Evolutionary conservation across 768 basidiomycete genomes (phyloP).

Genomic region (Suillus discolor): DNA sequence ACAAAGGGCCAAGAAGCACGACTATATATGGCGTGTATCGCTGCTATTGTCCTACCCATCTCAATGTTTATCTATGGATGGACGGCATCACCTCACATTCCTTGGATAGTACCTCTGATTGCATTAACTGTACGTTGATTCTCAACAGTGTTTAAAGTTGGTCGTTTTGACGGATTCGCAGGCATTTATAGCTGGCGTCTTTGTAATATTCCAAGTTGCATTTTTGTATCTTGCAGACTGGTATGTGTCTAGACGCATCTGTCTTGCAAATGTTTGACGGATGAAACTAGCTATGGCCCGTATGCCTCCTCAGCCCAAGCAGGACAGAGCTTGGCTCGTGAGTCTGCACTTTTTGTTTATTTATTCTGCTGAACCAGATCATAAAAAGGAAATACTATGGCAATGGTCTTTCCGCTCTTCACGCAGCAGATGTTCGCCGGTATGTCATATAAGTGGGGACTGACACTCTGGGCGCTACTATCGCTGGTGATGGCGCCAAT

Average conservation of each 20-base stretch:
- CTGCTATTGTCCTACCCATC: slow-evolving; percentile 53
- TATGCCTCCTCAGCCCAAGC: slow-evolving; percentile 60
- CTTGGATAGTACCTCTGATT: slow-evolving; percentile 52
- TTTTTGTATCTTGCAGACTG: slow-evolving; percentile 58
- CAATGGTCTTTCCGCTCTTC: slow-evolving; percentile 52
- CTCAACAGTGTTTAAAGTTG: not conserved
- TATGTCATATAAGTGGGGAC: slow-evolving; percentile 52
- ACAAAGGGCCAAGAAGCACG: slow-evolving; percentile 54
- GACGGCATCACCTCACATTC: slow-evolving; percentile 57
- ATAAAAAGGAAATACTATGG: slow-evolving; percentile 39
- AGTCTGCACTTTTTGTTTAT: slow-evolving; percentile 14
- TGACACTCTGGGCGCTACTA: slow-evolving; percentile 43
- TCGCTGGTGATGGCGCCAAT: slow-evolving; percentile 45
- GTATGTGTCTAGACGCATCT: slow-evolving; percentile 27
- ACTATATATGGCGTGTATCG: slow-evolving; percentile 55
- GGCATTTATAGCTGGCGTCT: slow-evolving; percentile 42
- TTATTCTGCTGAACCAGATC: not conserved
- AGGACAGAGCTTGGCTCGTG: slow-evolving; percentile 50
- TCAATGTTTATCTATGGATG: slow-evolving; percentile 75
- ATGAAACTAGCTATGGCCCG: slow-evolving; percentile 36
- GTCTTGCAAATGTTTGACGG: not conserved
- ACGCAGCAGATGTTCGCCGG: slow-evolving; percentile 46
- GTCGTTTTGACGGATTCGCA: slow-evolving; percentile 18
- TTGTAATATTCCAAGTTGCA: slow-evolving; percentile 46
- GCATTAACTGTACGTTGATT: slow-evolving; percentile 22